Evolutionary conservation across 164 flowering plant species (phyloP).

Genomic region (Magnolia sinica): DNA sequence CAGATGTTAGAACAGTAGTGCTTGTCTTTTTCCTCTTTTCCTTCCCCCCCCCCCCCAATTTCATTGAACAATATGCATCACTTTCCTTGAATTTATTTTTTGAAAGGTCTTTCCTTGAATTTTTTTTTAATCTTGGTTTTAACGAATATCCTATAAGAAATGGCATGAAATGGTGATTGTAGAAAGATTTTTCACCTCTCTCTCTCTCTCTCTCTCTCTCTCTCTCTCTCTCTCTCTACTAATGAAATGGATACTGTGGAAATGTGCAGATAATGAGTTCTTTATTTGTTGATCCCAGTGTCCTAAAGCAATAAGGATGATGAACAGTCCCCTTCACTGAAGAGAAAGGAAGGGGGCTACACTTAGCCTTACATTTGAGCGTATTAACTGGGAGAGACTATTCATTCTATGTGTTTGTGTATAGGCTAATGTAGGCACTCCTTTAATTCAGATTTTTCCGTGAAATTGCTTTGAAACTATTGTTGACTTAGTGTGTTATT

Average conservation of each 20-base stretch:
- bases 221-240: not conserved
- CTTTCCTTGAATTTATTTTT: too few relatives aligned
- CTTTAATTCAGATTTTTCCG: too few relatives aligned
- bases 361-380: constrained; percentile 9
- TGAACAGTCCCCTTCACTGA: constrained; percentile 16
- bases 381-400: not conserved
- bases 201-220: too few relatives aligned
- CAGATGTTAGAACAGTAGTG: too few relatives aligned
- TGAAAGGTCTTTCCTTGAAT: too few relatives aligned
- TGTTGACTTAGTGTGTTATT: not conserved
- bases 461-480: not conserved
- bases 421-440: not conserved
- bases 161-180: too few relatives aligned
- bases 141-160: too few relatives aligned
- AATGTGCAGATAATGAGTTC: constrained; percentile 4
- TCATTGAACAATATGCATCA: too few relatives aligned
- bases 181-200: too few relatives aligned
- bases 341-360: constrained; percentile 15
- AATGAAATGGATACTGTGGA: constrained; percentile 4
- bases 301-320: constrained; percentile 12
- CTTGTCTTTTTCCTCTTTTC: too few relatives aligned
- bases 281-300: constrained; percentile 6
- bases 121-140: too few relatives aligned
- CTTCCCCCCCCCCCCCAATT: too few relatives aligned
- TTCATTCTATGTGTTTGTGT: not conserved